Percentiles rank a stretch among this genome's conserved stretches.
Evolutionary conservation across 306 rosid species (phyloP).

Genomic region (Herpetospermum pedunculosum): DNA sequence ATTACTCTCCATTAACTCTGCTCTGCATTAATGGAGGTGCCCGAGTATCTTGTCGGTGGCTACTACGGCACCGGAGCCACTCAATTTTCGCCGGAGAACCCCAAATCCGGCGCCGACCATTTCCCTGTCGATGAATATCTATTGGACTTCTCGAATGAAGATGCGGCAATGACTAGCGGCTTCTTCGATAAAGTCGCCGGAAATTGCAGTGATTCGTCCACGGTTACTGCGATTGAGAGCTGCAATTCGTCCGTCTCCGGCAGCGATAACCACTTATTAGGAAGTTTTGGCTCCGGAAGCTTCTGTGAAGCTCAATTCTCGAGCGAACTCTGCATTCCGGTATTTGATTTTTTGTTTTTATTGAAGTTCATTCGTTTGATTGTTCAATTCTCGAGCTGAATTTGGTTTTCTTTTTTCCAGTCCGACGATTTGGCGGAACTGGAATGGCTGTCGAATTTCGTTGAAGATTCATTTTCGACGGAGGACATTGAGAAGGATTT

Average conservation of each 20-base stretch:
- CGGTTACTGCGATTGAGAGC: conserved; percentile 42
- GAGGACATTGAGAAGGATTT: conserved; percentile 27
- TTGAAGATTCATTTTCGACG: conserved; percentile 52
- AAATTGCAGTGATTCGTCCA: conserved; percentile 38
- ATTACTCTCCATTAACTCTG: not conserved
- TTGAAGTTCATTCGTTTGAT: not conserved
- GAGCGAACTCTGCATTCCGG: conserved; percentile 60
- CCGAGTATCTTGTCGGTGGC: conserved; percentile 49
- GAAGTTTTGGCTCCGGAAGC: conserved; percentile 24
- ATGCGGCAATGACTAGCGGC: conserved; percentile 25
- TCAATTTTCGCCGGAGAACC: conserved; percentile 38
- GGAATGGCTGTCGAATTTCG: conserved; percentile 72
- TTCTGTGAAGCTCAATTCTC: conserved; percentile 36
- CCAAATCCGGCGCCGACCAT: conserved; percentile 40
- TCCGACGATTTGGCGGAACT: conserved; percentile 52
- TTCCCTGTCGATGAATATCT: conserved; percentile 71
- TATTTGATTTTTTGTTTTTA: not conserved
- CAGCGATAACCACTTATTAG: conserved; percentile 22
- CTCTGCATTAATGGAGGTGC: conserved; percentile 49
- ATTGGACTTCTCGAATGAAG: conserved; percentile 62
- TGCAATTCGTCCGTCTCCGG: conserved; percentile 38
- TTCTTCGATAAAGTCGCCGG: conserved; percentile 44
- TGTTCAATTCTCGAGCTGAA: not conserved
- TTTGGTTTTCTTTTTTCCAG: conserved; percentile 13
- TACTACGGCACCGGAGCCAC: conserved; percentile 33